Conservation (phyloP, 805 yeast genomes). For the Myxozyma neotropica region DNA sequence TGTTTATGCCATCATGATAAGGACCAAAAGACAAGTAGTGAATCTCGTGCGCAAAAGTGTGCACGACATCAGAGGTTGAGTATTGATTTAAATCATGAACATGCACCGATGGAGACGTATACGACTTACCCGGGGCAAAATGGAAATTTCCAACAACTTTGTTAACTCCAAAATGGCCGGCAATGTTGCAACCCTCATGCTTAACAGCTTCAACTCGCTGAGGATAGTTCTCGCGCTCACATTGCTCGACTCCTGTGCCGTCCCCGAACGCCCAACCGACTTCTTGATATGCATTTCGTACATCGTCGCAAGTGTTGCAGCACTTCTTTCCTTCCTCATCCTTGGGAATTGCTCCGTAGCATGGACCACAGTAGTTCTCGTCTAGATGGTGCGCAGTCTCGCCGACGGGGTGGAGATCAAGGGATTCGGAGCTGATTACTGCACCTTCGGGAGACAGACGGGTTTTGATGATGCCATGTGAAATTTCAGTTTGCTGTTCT, state of each 20-base stretch:
- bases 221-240: slow-evolving; percentile 88
- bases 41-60: slow-evolving; percentile 75
- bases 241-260: slow-evolving; percentile 83
- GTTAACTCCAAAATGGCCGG: slow-evolving; percentile 76
- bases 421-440: slow-evolving; percentile 47
- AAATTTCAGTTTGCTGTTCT: slow-evolving; percentile 74
- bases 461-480: slow-evolving; percentile 70
- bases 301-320: slow-evolving; percentile 85
- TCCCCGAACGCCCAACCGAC: slow-evolving; percentile 88
- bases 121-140: slow-evolving; percentile 92
- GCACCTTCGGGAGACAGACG: slow-evolving; percentile 61
- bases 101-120: slow-evolving; percentile 60
- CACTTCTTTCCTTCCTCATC: slow-evolving; percentile 55
- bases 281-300: slow-evolving; percentile 74
- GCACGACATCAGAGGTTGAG: slow-evolving; percentile 52
- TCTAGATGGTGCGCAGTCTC: slow-evolving; percentile 40
- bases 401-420: slow-evolving; percentile 45
- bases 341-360: slow-evolving; percentile 81
- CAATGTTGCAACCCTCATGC: slow-evolving; percentile 84
- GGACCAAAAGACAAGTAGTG: slow-evolving; percentile 85
- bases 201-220: slow-evolving; percentile 58
- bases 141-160: slow-evolving; percentile 89
- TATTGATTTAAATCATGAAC: slow-evolving; percentile 83
- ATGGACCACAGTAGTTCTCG: slow-evolving; percentile 75
- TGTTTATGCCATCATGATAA: slow-evolving; percentile 37